Conservation (phyloP, 2,329 filamentous ascomycete species). For the Neopestalotiopsis sp. region DNA sequence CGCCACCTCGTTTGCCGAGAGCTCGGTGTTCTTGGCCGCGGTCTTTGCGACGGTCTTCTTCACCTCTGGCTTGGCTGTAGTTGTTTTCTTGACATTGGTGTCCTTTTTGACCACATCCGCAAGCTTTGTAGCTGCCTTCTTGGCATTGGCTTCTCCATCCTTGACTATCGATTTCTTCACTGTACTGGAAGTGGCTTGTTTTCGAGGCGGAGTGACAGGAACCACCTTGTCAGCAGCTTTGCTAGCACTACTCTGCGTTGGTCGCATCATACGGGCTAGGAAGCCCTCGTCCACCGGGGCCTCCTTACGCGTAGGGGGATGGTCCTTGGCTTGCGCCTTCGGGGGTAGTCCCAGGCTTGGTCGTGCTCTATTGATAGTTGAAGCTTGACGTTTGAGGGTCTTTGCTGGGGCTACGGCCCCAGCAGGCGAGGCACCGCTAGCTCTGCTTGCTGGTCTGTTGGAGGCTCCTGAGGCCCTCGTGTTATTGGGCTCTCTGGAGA, state of each 20-base stretch:
- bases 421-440: conserved; percentile 41
- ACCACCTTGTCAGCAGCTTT: conserved; percentile 68
- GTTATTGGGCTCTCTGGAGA: conserved; percentile 45
- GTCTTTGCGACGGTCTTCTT: conserved; percentile 21
- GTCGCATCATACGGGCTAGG: conserved; percentile 81
- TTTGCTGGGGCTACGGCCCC: conserved; percentile 32
- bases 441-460: conserved; percentile 51
- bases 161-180: conserved; percentile 26
- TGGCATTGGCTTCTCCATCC: conserved; percentile 29
- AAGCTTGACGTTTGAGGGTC: conserved; percentile 49
- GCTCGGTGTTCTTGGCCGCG: conserved; percentile 21
- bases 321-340: conserved; percentile 58
- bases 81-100: conserved; percentile 8
- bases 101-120: conserved; percentile 30
- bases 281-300: conserved; percentile 71
- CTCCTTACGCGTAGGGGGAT: conserved; percentile 52
- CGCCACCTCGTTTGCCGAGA: conserved; percentile 31
- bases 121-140: conserved; percentile 31
- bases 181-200: conserved; percentile 26
- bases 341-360: conserved; percentile 64
- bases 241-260: conserved; percentile 71
- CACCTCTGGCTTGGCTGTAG: conserved; percentile 10
- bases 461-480: conserved; percentile 28
- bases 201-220: conserved; percentile 54
- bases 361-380: conserved; percentile 48